phyloP scores from a whole-genome alignment of 2,329 filamentous ascomycete species.

The Coniochaeta prunicola region DNA sequence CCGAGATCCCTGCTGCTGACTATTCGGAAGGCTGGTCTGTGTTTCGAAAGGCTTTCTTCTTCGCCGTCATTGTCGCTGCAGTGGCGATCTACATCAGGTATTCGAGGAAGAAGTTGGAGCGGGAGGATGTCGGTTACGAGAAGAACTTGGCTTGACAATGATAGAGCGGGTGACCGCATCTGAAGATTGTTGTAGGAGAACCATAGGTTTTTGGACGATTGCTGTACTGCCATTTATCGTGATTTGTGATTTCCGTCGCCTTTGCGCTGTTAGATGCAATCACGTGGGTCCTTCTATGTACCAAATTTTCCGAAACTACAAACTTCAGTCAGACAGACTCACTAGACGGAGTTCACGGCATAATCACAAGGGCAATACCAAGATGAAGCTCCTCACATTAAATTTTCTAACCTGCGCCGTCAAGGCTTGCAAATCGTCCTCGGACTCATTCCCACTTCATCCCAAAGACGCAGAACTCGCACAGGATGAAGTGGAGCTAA shows the following conservation, averaged over 20 bases:
- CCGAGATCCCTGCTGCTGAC: conserved; percentile 13
- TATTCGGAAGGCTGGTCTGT: conserved; percentile 29
- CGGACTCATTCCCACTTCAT: conserved; percentile 80
- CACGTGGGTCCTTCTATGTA: conserved; percentile 18
- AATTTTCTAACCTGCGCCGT: conserved; percentile 97
- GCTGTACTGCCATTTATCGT: background rate
- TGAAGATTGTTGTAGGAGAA: background rate
- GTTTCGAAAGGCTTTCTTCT: conserved; percentile 42
- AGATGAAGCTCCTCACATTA: conserved; percentile 90
- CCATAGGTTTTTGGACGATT: background rate
- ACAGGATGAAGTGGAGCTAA: conserved; percentile 73
- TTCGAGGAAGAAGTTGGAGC: conserved; percentile 23
- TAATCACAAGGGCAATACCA: conserved; percentile 9
- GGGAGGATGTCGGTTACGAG: conserved; percentile 28
- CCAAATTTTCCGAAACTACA: background rate
- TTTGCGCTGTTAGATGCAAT: conserved; percentile 6
- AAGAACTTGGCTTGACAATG: conserved; percentile 32
- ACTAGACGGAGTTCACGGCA: background rate
- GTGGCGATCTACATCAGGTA: conserved; percentile 38
- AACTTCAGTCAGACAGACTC: background rate
- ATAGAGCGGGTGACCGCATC: background rate
- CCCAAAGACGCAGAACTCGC: conserved; percentile 88
- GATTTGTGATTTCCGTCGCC: background rate
- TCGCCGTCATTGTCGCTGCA: conserved; percentile 38
- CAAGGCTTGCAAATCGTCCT: conserved; percentile 82